Conservation (phyloP, 148 eudicot genomes). For the Vaccinium myrtillus region DNA sequence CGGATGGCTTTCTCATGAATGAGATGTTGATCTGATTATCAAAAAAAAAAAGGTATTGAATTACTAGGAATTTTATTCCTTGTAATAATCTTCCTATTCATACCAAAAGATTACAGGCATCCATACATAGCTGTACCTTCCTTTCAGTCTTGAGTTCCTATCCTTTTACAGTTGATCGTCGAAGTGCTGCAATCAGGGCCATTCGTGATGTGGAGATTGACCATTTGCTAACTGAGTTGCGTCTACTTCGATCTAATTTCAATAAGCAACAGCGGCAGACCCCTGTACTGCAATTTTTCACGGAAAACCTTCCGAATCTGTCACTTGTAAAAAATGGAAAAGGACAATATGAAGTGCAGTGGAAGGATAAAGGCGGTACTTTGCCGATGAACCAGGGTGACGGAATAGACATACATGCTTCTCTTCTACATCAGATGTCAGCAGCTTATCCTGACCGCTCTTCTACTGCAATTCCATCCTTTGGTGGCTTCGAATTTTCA, state of each 20-base stretch:
- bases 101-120: no score
- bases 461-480: constrained; percentile 49
- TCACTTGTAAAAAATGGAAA: constrained; percentile 36
- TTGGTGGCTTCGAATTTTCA: constrained; percentile 62
- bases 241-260: constrained; percentile 61
- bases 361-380: constrained; percentile 55
- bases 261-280: constrained; percentile 53
- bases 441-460: constrained; percentile 58
- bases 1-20: no score
- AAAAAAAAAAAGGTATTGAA: no score
- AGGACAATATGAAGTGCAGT: constrained; percentile 49
- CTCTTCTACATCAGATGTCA: constrained; percentile 61
- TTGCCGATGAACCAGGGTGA: constrained; percentile 34
- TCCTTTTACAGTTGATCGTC: constrained; percentile 57
- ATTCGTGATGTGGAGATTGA: constrained; percentile 76
- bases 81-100: no score
- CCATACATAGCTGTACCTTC: no score
- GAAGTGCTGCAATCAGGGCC: constrained; percentile 65
- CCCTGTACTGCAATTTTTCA: constrained; percentile 60
- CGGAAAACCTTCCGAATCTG: constrained; percentile 71
- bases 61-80: no score
- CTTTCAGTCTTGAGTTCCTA: neutral
- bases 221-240: constrained; percentile 55
- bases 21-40: no score
- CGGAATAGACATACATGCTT: constrained; percentile 48